phyloP scores from a whole-genome alignment of 2,329 filamentous ascomycete species.

The Teratosphaeria destructans region DNA sequence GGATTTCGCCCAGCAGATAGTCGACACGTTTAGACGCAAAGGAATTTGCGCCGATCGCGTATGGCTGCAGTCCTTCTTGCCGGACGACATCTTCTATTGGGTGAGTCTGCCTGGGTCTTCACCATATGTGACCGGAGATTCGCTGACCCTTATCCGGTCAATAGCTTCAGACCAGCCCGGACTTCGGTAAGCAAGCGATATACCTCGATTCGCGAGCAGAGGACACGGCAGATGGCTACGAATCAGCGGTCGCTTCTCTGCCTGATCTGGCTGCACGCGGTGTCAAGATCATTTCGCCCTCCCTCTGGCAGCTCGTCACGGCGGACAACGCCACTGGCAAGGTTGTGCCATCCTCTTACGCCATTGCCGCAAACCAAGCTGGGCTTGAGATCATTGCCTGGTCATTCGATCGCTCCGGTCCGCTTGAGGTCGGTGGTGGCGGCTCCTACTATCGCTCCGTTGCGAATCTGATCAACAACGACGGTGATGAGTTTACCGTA shows the following conservation, averaged over 20 bases:
- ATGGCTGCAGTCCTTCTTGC: conserved; percentile 29
- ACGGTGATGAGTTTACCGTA: conserved; percentile 58
- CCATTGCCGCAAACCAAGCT: conserved; percentile 47
- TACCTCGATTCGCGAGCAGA: conserved; percentile 56
- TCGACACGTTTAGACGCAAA: conserved; percentile 48
- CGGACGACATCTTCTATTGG: neutral
- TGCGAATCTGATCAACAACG: conserved; percentile 45
- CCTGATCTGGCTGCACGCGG: conserved; percentile 46
- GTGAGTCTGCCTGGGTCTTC: conserved; percentile 37
- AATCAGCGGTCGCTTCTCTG: conserved; percentile 47
- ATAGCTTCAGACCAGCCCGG: conserved; percentile 54
- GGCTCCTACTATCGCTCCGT: conserved; percentile 49
- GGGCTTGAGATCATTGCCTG: conserved; percentile 58
- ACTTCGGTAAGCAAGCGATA: conserved; percentile 52
- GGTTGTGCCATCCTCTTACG: conserved; percentile 55
- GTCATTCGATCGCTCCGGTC: conserved; percentile 57
- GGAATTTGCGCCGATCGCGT: conserved; percentile 46
- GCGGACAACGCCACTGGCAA: conserved; percentile 36
- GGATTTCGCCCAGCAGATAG: conserved; percentile 53
- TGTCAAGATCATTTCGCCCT: conserved; percentile 53
- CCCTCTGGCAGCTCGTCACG: conserved; percentile 51
- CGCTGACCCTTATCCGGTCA: conserved; percentile 18
- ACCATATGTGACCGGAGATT: conserved; percentile 21
- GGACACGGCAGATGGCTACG: conserved; percentile 37
- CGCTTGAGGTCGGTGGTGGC: conserved; percentile 37